phyloP scores from a whole-genome alignment of 306 rosid species.

The Aeschynomene evenia region DNA sequence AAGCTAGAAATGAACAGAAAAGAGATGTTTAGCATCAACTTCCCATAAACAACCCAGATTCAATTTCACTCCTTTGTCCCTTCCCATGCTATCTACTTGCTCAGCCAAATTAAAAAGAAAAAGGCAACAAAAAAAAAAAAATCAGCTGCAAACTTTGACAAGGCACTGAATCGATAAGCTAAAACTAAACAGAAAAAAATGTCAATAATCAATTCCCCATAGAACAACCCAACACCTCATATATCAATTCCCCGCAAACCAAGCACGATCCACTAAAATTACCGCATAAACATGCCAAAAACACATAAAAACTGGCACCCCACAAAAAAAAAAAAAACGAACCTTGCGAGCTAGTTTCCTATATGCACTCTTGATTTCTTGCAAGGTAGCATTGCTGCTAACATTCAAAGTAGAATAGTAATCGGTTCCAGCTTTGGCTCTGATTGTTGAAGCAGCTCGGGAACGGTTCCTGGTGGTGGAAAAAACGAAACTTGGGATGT shows the following conservation, averaged over 20 bases:
- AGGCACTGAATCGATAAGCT: too few relatives aligned
- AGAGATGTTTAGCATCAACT: neutral
- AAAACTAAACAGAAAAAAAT: too few relatives aligned
- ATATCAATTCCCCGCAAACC: slow-evolving; percentile 5
- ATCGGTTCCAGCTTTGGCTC: slow-evolving; percentile 55
- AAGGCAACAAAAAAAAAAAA: too few relatives aligned
- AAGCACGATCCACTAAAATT: slow-evolving; percentile 28
- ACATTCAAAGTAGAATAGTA: slow-evolving; percentile 71
- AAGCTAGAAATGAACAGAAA: neutral
- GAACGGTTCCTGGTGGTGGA: slow-evolving; percentile 30
- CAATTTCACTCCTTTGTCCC: slow-evolving; percentile 4
- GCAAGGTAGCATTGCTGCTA: slow-evolving; percentile 57
- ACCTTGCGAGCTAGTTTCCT: slow-evolving; percentile 93
- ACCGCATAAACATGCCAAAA: neutral
- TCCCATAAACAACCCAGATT: neutral
- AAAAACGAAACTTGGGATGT: slow-evolving; percentile 31
- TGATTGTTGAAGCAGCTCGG: slow-evolving; percentile 25
- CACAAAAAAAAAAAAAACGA: neutral
- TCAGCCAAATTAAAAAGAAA: too few relatives aligned
- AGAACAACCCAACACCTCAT: too few relatives aligned
- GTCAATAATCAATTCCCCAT: too few relatives aligned
- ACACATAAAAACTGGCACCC: neutral
- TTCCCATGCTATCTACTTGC: too few relatives aligned
- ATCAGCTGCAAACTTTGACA: too few relatives aligned
- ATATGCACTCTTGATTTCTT: slow-evolving; percentile 75